phyloP scores from a whole-genome alignment of 306 rosid species.

The Begonia fuchsioides region DNA sequence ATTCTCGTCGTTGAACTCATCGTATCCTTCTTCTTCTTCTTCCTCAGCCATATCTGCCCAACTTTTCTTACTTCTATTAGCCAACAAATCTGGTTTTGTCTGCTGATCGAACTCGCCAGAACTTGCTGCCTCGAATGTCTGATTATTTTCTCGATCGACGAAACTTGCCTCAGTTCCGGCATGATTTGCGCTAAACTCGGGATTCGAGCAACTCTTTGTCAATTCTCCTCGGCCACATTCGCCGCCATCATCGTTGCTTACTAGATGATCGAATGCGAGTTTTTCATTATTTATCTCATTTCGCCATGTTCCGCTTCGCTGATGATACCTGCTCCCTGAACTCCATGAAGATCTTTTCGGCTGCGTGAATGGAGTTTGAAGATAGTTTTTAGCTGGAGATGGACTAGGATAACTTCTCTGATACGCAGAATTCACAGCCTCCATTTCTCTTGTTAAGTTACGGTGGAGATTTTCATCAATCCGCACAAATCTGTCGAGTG shows the following conservation, averaged over 20 bases:
- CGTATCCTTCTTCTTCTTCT: too few relatives aligned
- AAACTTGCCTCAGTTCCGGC: too few relatives aligned
- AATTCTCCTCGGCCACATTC: too few relatives aligned
- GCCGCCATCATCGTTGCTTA: constrained; percentile 1
- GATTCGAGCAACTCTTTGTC: too few relatives aligned
- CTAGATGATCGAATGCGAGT: constrained; percentile 16
- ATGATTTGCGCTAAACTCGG: too few relatives aligned
- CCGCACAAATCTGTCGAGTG: too few relatives aligned
- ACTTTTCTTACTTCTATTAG: constrained; percentile 36
- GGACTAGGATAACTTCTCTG: constrained; percentile 30
- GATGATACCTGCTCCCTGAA: constrained; percentile 21
- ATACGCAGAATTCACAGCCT: constrained; percentile 6
- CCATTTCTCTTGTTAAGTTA: too few relatives aligned
- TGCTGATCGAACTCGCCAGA: neutral
- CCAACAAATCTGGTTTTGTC: constrained; percentile 11
- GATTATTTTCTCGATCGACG: too few relatives aligned
- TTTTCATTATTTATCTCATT: constrained; percentile 13
- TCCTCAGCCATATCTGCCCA: constrained; percentile 98
- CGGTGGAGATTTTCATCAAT: too few relatives aligned
- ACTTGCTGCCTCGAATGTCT: too few relatives aligned
- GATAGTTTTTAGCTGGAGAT: constrained; percentile 15
- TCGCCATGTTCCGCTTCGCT: constrained; percentile 23
- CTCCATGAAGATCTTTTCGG: constrained; percentile 45
- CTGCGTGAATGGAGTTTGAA: constrained; percentile 28
- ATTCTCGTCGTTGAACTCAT: constrained; percentile 43